phyloP scores from a whole-genome alignment of 1,284 basidiomycete species.

The Grifola frondosa region DNA sequence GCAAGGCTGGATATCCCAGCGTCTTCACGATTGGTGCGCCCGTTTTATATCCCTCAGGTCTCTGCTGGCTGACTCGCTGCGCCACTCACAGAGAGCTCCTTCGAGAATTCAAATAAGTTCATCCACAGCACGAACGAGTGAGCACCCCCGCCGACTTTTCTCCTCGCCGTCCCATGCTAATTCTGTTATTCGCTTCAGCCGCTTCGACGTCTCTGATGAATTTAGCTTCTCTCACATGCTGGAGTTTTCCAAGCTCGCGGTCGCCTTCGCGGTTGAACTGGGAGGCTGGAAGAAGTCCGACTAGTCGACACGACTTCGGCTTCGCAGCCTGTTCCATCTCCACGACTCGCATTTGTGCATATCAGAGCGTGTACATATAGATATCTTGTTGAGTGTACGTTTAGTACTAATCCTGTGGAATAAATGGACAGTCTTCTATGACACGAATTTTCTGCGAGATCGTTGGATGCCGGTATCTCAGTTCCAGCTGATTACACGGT shows the following conservation, averaged over 20 bases:
- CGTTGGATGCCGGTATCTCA: no score
- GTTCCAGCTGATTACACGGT: no score
- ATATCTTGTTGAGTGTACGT: no score
- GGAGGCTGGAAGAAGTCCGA: constrained; percentile 46
- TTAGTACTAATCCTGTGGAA: no score
- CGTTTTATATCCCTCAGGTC: constrained; percentile 13
- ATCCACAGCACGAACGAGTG: constrained; percentile 85
- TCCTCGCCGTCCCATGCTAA: constrained; percentile 10
- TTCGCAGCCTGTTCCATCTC: neutral
- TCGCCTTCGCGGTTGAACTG: constrained; percentile 83
- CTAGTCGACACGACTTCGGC: constrained; percentile 5
- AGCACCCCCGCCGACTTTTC: constrained; percentile 31
- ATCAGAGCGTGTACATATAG: no score
- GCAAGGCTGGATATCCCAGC: constrained; percentile 81
- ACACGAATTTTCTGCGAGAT: no score
- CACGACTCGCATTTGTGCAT: no score
- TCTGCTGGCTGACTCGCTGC: constrained; percentile 17
- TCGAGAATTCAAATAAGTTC: constrained; percentile 74
- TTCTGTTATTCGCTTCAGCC: constrained; percentile 42
- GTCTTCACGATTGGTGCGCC: constrained; percentile 79
- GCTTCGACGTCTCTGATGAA: constrained; percentile 81
- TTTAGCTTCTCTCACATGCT: constrained; percentile 85
- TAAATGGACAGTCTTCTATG: no score
- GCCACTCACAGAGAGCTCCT: constrained; percentile 56
- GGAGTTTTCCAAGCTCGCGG: constrained; percentile 88